Evolutionary conservation across 2,329 filamentous ascomycete species (phyloP).

Genomic region (Dothideomycetes sp.): DNA sequence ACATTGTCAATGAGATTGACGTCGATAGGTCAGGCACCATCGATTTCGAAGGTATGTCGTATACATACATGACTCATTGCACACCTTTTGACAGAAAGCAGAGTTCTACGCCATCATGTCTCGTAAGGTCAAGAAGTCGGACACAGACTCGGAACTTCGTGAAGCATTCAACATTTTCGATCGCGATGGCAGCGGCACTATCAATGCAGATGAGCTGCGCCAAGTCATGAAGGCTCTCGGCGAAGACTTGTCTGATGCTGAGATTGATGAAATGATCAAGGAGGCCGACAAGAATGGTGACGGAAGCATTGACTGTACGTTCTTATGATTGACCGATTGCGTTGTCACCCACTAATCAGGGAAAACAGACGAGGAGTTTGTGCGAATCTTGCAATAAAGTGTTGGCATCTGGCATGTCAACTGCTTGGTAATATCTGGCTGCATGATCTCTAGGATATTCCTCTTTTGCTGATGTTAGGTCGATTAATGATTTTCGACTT

Average conservation of each 20-base stretch:
- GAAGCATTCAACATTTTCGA: slow-evolving; percentile 6
- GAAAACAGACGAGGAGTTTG: slow-evolving; percentile 6
- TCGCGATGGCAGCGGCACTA: slow-evolving; percentile 6
- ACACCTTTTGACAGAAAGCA: background rate
- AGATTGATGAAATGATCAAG: slow-evolving; percentile 9
- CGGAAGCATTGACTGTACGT: slow-evolving; percentile 8
- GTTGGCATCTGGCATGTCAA: background rate
- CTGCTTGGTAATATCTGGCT: too few species aligned
- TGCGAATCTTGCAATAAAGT: slow-evolving; percentile 2
- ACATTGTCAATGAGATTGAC: slow-evolving; percentile 7
- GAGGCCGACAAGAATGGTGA: slow-evolving; percentile 6
- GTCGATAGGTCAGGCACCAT: slow-evolving; percentile 5
- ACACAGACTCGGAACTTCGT: slow-evolving; percentile 5
- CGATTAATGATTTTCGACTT: background rate
- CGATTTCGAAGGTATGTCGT: slow-evolving; percentile 2
- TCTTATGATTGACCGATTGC: background rate
- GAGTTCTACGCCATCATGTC: slow-evolving; percentile 6
- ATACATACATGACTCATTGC: background rate
- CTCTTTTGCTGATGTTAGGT: too few species aligned
- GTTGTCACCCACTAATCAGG: background rate
- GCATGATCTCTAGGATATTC: too few species aligned
- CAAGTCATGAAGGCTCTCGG: slow-evolving; percentile 7
- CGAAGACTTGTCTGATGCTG: slow-evolving; percentile 1
- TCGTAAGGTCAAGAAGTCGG: slow-evolving; percentile 6
- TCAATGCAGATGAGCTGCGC: slow-evolving; percentile 5